Percentiles rank a stretch among this genome's conserved stretches.
These are phyloP conservation scores for Tricladium varicosporioides DNA, from an alignment of 2,329 filamentous ascomycete species.

Conservation along the genomic window DNA sequence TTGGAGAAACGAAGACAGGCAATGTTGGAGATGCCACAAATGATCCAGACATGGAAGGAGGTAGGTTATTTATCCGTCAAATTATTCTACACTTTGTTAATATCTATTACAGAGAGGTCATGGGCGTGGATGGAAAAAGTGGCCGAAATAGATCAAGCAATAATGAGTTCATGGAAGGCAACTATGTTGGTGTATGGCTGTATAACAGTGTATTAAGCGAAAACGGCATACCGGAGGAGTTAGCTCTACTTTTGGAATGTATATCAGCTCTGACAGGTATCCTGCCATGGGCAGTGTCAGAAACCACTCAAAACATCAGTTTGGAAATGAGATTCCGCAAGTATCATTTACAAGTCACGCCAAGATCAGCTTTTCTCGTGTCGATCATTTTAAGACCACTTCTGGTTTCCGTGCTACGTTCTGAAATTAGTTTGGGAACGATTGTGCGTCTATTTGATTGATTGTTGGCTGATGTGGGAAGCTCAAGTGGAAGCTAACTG, in stretches of 20 bases:
- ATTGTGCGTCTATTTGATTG: too few species aligned
- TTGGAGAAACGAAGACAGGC: conserved; percentile 87
- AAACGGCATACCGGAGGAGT: conserved; percentile 21
- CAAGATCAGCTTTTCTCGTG: not conserved
- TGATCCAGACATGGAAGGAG: conserved; percentile 59
- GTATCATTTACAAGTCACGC: not conserved
- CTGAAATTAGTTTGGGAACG: too few species aligned
- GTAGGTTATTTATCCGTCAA: too few species aligned
- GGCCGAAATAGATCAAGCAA: conserved; percentile 50
- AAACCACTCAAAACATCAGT: too few species aligned
- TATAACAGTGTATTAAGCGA: conserved; percentile 24
- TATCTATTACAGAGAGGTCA: conserved; percentile 56
- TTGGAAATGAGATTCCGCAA: too few species aligned
- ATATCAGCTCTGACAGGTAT: not conserved
- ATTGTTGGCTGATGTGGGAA: too few species aligned
- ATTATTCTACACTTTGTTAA: too few species aligned
- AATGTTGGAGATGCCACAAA: conserved; percentile 90
- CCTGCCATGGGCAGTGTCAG: too few species aligned
- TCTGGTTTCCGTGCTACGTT: conserved; percentile 3
- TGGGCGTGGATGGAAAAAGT: conserved; percentile 73
- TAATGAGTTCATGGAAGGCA: conserved; percentile 4
- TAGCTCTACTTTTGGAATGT: conserved; percentile 17
- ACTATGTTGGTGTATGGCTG: conserved; percentile 12
- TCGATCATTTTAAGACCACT: not conserved
- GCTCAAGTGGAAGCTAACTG: too few species aligned